Percentiles rank a stretch among this genome's conserved stretches.
Evolutionary conservation across 768 basidiomycete species (phyloP).

Genomic region (Kwoniella pini): DNA sequence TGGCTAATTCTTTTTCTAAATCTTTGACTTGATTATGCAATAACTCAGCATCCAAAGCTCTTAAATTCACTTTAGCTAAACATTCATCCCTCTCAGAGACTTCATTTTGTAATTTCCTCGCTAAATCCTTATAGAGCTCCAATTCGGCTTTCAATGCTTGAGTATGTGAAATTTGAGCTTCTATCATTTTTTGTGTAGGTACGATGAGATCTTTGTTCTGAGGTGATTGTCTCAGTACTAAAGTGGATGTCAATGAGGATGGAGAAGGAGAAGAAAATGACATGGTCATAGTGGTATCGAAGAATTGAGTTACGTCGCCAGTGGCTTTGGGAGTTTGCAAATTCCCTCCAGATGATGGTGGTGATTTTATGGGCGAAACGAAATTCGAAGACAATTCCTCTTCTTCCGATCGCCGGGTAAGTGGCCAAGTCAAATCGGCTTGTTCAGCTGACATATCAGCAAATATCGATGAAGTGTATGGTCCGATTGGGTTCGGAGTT

Average conservation of each 20-base stretch:
- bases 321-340: constrained; percentile 6
- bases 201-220: constrained; percentile 14
- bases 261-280: constrained; percentile 9
- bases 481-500: constrained; percentile 10
- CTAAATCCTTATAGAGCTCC: constrained; percentile 32
- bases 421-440: constrained; percentile 45
- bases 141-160: constrained; percentile 33
- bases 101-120: constrained; percentile 34
- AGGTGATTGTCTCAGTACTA: neutral
- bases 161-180: constrained; percentile 40
- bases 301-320: constrained; percentile 38
- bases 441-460: constrained; percentile 52
- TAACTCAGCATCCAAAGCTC: constrained; percentile 36
- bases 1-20: constrained; percentile 14
- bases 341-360: neutral
- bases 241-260: constrained; percentile 9
- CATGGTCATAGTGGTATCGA: constrained; percentile 34
- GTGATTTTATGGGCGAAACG: neutral
- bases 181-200: constrained; percentile 38
- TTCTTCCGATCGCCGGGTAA: constrained; percentile 19
- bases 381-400: constrained; percentile 3
- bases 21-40: constrained; percentile 23
- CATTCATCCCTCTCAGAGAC: constrained; percentile 40
- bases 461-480: constrained; percentile 39
- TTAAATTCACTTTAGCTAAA: constrained; percentile 37